Evolutionary conservation across 495 filamentous ascomycete genomes (phyloP), one percentile per base, ranked within the genome.

Genomic region (Peziza echinospora): DNA sequence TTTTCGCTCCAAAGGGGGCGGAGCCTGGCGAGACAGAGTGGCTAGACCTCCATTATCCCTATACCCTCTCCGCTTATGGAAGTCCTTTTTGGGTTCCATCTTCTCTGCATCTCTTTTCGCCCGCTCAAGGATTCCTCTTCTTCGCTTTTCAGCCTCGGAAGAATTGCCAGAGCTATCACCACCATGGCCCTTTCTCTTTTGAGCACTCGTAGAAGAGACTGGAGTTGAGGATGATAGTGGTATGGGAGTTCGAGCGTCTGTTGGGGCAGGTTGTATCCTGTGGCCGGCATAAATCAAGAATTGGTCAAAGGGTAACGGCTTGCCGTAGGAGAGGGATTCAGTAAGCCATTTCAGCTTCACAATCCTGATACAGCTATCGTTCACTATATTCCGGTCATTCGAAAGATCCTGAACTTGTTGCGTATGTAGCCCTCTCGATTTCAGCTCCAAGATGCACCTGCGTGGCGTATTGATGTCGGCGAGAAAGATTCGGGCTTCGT

Each of bases 401-500:
- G n/a, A n/a, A n/a, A 16, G n/a, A n/a, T n/a, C n/a, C n/a, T n/a
- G n/a, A n/a, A n/a, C n/a, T n/a, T n/a, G n/a, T n/a, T n/a, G n/a
- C n/a, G n/a, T n/a, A n/a, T n/a, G n/a, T n/a, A n/a, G n/a, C n/a
- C 49, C 47, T 16, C 40, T 44, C 6, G 41, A 17, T 8, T 42
- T 50, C 10, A 50, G 41, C 24, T 54, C 43, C 9, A 54, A 16
- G 21, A 54, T 44, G 5, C 21, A 50, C 13, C 28, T 47, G 16
- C 58, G 49, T 26, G 52, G 50, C 42, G 73, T 76, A 0, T 62
- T 63, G 23, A 92, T 67, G 45, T 74, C 80, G 0, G 77, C 83
- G 19, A 97, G 63, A 4, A 94, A 59, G 1, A 94, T 48, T 8
- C 67, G 67, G 5, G 85, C 84, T 56, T 92, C 80, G 3, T 66